phyloP scores from a whole-genome alignment of 768 basidiomycete genomes.

The Pulveroboletus ravenelii region DNA sequence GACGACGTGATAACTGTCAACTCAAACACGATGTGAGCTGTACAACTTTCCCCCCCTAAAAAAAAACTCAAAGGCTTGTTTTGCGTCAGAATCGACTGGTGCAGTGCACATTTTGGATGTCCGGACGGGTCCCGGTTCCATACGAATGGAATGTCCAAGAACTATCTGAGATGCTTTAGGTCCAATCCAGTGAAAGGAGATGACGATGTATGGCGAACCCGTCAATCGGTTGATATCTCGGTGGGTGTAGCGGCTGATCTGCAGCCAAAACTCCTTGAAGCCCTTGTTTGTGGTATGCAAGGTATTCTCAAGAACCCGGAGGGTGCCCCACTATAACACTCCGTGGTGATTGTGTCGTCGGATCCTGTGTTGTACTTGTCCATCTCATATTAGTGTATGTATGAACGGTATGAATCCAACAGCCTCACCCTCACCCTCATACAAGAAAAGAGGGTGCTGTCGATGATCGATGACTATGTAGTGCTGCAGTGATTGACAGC shows the following conservation, averaged over 20 bases:
- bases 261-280: slow-evolving; percentile 18
- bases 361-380: neutral
- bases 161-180: slow-evolving; percentile 22
- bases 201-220: slow-evolving; percentile 15
- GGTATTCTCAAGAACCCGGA: slow-evolving; percentile 2
- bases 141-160: slow-evolving; percentile 12
- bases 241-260: slow-evolving; percentile 19
- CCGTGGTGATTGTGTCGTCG: neutral
- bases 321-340: neutral
- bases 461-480: neutral
- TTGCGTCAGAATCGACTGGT: slow-evolving; percentile 21
- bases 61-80: neutral
- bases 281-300: slow-evolving; percentile 9
- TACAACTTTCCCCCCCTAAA: no score
- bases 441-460: neutral
- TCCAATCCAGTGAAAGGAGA: slow-evolving; percentile 21
- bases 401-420: no score
- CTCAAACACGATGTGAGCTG: slow-evolving; percentile 20
- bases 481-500: neutral
- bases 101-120: slow-evolving; percentile 19
- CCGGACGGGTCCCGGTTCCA: slow-evolving; percentile 16
- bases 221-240: slow-evolving; percentile 20
- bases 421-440: no score
- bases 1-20: slow-evolving; percentile 16
- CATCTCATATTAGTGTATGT: neutral